A percentile compares a stretch with the other conserved stretches of the same genome.
Evolutionary conservation across 164 flowering plant genomes (phyloP).

Genomic region (Akebia trifoliata): DNA sequence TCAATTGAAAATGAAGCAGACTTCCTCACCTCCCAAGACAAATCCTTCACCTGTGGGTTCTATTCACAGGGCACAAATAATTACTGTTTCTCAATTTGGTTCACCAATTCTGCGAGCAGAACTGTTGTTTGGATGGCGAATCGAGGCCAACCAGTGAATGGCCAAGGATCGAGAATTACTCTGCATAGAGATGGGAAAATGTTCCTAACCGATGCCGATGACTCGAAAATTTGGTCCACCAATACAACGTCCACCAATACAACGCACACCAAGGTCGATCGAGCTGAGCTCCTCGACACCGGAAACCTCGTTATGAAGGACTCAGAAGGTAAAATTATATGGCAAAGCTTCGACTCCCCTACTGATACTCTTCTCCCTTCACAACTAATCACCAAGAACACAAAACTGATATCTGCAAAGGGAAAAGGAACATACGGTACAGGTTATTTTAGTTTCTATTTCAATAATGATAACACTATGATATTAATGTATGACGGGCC

Average conservation of each 20-base stretch:
- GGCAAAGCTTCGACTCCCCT: slow-evolving; percentile 20
- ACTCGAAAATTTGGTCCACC: slow-evolving; percentile 12
- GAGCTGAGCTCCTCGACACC: slow-evolving; percentile 13
- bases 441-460: slow-evolving; percentile 12
- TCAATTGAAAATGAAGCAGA: slow-evolving; percentile 13
- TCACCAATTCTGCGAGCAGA: slow-evolving; percentile 12
- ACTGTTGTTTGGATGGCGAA: slow-evolving; percentile 22
- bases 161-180: slow-evolving; percentile 9
- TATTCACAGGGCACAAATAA: slow-evolving; percentile 17
- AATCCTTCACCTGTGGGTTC: slow-evolving; percentile 19
- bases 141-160: slow-evolving; percentile 16
- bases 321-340: neutral
- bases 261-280: slow-evolving; percentile 1
- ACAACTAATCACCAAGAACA: slow-evolving; percentile 14
- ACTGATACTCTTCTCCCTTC: slow-evolving; percentile 22
- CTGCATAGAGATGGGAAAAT: slow-evolving; percentile 9
- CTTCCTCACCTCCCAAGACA: slow-evolving; percentile 15
- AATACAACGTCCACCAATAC: slow-evolving; percentile 11
- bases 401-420: slow-evolving; percentile 8
- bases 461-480: slow-evolving; percentile 16
- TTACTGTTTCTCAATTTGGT: slow-evolving; percentile 21
- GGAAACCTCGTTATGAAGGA: slow-evolving; percentile 16
- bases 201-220: slow-evolving; percentile 13
- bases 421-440: slow-evolving; percentile 7
- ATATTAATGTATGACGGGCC: slow-evolving; percentile 23